Evolutionary conservation across 179 eudicot genomes (phyloP), one percentile per base, ranked within the genome.

Genomic region (Patellifolia procumbens): DNA sequence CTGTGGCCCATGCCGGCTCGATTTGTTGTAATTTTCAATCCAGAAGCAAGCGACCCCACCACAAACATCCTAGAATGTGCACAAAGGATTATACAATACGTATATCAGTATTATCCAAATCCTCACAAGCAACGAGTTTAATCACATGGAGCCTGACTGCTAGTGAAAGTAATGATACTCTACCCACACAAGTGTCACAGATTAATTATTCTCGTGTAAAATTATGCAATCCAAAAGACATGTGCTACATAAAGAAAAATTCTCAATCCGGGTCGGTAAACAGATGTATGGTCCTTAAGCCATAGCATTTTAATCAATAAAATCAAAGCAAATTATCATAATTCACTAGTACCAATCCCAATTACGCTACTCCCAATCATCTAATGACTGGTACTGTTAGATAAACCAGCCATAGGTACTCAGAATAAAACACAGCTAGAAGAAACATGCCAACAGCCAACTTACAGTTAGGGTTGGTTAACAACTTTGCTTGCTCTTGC

Each of bases 31-130:
- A 82, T 91, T 95, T 65, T 86, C 90, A 80, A 95, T 83, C 83
- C 80, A 55, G 83, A 95, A 95, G 91, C 99, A 95, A 84, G 90
- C 90, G 48, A 56, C 52, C 72, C 97, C 94, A 69, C 87, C 94
- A 79, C 99, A 95, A 72, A 49, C 81, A 84, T 81, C 94, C 97
- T 95, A 82, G 53, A 46, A 52, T n/a, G 31, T 35, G 72, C 42
- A 72, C 74, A 31, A 46, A 49, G 68, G 64, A 81, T 31, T 43
- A 28, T 45, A 52, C 29, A 69, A 31, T 10, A 49, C 31, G n/a
- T 26, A 56, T 20, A 78, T 56, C 17, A 65, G 62, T 31, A 32
- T n/a, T 51, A 79, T 68, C 20, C 49, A 39, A 49, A 2, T 42
- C 29, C 42, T 29, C 49, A 31, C 66, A 75, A 24, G 22, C 48